Evolutionary conservation across 306 rosid species (phyloP), one percentile per base, ranked within the genome.

Genomic region (Adenanthera pavonina): DNA sequence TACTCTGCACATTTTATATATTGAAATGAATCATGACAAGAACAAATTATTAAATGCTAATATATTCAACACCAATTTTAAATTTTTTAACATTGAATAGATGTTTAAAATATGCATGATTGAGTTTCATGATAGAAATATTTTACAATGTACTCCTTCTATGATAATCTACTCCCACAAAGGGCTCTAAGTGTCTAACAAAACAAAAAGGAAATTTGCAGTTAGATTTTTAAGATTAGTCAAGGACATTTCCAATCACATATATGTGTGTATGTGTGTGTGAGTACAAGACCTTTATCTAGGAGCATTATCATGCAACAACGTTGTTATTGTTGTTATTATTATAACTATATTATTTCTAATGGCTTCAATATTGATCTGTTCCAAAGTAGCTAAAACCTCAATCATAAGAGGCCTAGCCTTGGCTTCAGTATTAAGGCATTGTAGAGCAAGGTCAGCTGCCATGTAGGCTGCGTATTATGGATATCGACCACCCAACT

Each of bases 401-500:
- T 91, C 90, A 44, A 86, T 83, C 98, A 93, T 93, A 65, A 85
- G 84, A 80, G 99, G 99, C 87, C 99, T 88, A 46, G 82, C 65
- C 82, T 94, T 93, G 30, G 93, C 91, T 77, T 95, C 99, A n/a
- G 47, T 64, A 57, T 76, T 85, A 13, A 95, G 93, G 86, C 99
- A 95, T 53, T 88, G 94, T 51, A 86, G 79, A 30, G 98, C 96
- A 8, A 95, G 90, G 46, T 87, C 80, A 4, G 99, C 98, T 40
- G 97, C 98, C 67, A 79, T 80, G 75, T 44, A 86, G 72, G 99
- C 98, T 46, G 90, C 97, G 74, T 93, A 91, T 67, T 90, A 91
- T 0, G 98, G 97, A 70, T 95, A 95, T 64, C 90, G 97, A 11
- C 99, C 99, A 69, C 91, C 99, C 78, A 95, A 60, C 70, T 93